phyloP scores from a whole-genome alignment of 495 filamentous ascomycete species.

The Penicillium ochrochloron region DNA sequence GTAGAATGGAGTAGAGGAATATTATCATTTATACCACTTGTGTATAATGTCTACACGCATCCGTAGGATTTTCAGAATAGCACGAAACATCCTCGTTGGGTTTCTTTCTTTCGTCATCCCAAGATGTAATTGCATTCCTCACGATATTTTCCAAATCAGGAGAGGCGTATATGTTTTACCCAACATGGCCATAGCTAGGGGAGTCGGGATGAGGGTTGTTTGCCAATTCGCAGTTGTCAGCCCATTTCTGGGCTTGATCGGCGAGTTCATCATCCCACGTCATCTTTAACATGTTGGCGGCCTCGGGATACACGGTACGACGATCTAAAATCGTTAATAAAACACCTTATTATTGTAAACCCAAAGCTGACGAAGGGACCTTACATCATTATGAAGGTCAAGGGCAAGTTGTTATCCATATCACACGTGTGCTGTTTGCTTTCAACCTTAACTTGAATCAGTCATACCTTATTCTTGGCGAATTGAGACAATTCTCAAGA shows the following conservation, averaged over 20 bases:
- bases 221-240: neutral
- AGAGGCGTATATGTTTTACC: neutral
- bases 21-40: slow-evolving; percentile 1
- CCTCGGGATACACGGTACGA: neutral
- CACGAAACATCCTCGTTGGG: too few relatives aligned
- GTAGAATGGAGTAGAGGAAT: neutral
- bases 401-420: neutral
- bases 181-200: neutral
- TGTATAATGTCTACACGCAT: neutral
- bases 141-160: neutral
- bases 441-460: neutral
- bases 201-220: neutral
- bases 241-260: neutral
- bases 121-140: neutral
- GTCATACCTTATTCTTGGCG: neutral
- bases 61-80: neutral
- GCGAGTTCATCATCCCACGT: slow-evolving; percentile 1
- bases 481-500: neutral
- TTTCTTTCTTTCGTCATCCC: too few relatives aligned
- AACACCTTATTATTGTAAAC: neutral
- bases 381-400: neutral
- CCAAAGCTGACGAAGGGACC: neutral
- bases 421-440: neutral
- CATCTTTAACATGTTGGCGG: slow-evolving; percentile 1
- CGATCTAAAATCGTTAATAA: neutral